phyloP scores from a whole-genome alignment of 192 early-diverging fungal genomes.

The Podila clonocystis region DNA sequence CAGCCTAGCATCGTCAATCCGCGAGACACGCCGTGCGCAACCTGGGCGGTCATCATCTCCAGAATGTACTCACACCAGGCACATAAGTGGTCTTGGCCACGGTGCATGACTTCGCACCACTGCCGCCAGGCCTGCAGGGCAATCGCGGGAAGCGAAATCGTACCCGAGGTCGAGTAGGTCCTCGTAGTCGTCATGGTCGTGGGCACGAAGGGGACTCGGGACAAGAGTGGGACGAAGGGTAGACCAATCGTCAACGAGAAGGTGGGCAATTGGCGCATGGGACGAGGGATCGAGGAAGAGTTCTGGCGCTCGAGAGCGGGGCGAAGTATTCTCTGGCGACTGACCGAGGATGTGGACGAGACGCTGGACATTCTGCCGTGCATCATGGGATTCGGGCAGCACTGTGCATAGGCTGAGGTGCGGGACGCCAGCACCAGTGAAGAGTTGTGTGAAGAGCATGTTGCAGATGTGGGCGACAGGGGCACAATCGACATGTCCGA shows the following conservation, averaged over 20 bases:
- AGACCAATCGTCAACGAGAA: background rate
- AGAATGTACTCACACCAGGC: background rate
- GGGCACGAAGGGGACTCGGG: background rate
- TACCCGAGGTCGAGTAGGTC: conserved; percentile 1
- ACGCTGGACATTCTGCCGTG: background rate
- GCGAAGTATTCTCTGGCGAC: background rate
- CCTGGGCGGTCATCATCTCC: background rate
- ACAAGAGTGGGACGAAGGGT: background rate
- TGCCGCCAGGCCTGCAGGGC: background rate
- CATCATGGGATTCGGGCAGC: background rate
- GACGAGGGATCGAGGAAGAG: too few relatives aligned
- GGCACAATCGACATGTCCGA: background rate
- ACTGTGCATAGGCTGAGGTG: background rate
- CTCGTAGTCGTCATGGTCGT: background rate
- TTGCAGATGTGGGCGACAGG: background rate
- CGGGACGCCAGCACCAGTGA: background rate
- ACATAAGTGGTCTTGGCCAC: background rate
- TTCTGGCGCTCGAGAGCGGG: background rate
- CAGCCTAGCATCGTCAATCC: background rate
- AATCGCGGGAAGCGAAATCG: background rate
- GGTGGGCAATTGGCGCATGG: background rate
- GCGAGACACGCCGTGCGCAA: background rate
- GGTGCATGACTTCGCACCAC: background rate
- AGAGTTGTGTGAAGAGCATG: background rate
- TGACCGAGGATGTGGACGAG: background rate